A percentile compares a stretch with the other conserved stretches of the same genome.
phyloP scores from a whole-genome alignment of 2,329 filamentous ascomycete species.

The Magnaporthiopsis incrustans region DNA sequence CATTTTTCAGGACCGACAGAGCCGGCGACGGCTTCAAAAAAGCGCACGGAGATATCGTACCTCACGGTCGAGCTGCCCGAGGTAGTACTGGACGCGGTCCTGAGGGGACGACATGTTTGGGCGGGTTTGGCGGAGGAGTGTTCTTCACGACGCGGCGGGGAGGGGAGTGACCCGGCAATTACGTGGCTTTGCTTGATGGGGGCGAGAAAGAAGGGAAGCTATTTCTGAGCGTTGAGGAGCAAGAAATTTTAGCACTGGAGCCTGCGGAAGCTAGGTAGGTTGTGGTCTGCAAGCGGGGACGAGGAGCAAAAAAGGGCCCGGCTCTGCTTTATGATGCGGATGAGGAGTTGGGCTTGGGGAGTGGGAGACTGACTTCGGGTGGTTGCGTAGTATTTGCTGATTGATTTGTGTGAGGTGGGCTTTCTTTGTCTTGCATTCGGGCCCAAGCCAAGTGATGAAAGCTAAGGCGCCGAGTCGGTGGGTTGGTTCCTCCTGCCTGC shows the following conservation, averaged over 20 bases:
- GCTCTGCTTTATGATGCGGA: neutral
- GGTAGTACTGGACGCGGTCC: constrained; percentile 68
- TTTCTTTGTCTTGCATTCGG: neutral
- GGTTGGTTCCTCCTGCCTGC: neutral
- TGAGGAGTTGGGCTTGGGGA: neutral
- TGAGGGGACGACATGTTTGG: constrained; percentile 60
- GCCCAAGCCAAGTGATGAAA: neutral
- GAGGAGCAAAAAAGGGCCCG: neutral
- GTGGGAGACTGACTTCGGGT: neutral
- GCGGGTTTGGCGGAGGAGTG: neutral
- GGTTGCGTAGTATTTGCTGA: neutral
- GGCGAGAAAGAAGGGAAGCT: neutral
- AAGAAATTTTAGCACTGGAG: neutral
- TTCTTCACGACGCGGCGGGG: constrained; percentile 12
- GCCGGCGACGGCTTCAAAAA: neutral
- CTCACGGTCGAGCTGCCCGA: constrained; percentile 76
- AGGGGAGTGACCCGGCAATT: neutral
- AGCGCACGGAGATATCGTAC: constrained; percentile 29
- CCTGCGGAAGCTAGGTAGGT: neutral
- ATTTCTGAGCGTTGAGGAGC: neutral
- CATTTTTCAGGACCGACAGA: neutral
- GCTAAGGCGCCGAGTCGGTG: neutral
- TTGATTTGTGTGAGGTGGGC: neutral
- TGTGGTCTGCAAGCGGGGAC: neutral
- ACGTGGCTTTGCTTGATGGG: neutral